phyloP scores from a whole-genome alignment of 2,329 filamentous ascomycete genomes.

The Mycosphaerella sp. region DNA sequence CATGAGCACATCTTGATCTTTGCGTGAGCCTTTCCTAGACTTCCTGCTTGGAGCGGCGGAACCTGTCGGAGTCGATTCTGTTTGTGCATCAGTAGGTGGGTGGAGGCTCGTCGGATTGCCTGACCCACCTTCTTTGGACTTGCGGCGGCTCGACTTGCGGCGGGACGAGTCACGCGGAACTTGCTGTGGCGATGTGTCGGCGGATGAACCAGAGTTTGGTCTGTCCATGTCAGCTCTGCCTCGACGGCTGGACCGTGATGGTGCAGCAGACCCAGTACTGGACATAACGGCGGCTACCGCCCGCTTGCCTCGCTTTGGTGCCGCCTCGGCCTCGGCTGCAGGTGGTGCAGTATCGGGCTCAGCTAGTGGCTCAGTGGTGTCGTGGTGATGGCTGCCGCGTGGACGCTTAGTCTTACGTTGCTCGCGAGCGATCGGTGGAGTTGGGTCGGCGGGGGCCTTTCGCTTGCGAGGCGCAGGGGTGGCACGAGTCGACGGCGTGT shows the following conservation, averaged over 20 bases:
- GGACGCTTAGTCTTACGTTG: conserved; percentile 52
- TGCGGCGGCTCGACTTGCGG: conserved; percentile 70
- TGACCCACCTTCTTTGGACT: conserved; percentile 49
- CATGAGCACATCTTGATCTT: conserved; percentile 33
- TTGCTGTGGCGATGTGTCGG: conserved; percentile 52
- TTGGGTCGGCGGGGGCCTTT: conserved; percentile 44
- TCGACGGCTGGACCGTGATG: conserved; percentile 11
- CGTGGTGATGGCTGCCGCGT: conserved; percentile 38
- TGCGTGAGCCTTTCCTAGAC: conserved; percentile 30
- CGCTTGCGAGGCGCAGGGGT: conserved; percentile 68
- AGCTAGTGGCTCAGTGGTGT: conserved; percentile 35
- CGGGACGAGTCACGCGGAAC: conserved; percentile 58
- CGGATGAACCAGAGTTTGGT: conserved; percentile 58
- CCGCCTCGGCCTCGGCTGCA: conserved; percentile 26
- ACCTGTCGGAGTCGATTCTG: conserved; percentile 27
- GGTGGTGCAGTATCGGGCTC: conserved; percentile 34
- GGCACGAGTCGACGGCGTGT: conserved; percentile 45
- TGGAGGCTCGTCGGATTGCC: background rate
- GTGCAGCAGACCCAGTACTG: conserved; percentile 56
- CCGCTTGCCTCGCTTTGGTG: conserved; percentile 53
- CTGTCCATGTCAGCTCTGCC: conserved; percentile 37
- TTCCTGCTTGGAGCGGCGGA: conserved; percentile 28
- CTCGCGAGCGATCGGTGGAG: conserved; percentile 44
- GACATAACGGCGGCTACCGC: conserved; percentile 58
- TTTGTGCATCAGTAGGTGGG: background rate